phyloP scores from a whole-genome alignment of 768 basidiomycete genomes.

The Leccinum rimulosum region DNA sequence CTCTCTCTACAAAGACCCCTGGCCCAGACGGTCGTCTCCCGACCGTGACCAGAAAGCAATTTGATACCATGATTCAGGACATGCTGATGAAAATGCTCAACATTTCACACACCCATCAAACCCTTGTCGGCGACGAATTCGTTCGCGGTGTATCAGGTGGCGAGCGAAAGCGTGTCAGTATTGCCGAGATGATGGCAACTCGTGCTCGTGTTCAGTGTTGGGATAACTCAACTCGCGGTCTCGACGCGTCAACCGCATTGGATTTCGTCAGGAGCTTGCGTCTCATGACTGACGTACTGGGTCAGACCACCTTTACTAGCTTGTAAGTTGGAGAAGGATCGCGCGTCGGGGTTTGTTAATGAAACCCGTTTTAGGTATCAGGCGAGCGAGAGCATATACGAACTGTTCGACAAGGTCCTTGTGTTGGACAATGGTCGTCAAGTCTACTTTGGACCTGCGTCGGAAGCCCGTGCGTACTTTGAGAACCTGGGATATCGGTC shows the following conservation, averaged over 20 bases:
- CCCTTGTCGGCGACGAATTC: conserved; percentile 84
- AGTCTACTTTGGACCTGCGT: conserved; percentile 75
- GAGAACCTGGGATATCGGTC: conserved; percentile 68
- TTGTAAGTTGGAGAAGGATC: conserved; percentile 41
- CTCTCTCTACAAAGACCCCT: conserved; percentile 71
- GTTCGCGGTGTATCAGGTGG: conserved; percentile 81
- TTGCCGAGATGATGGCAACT: conserved; percentile 85
- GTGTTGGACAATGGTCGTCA: conserved; percentile 79
- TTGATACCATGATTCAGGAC: conserved; percentile 53
- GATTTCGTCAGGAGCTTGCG: conserved; percentile 81
- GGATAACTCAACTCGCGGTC: conserved; percentile 80
- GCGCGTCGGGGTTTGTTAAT: conserved; percentile 1
- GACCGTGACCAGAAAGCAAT: conserved; percentile 59
- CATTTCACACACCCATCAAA: conserved; percentile 73
- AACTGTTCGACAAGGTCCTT: conserved; percentile 84
- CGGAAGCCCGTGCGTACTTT: conserved; percentile 77
- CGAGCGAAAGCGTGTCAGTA: conserved; percentile 77
- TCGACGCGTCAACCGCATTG: conserved; percentile 85
- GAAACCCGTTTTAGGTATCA: conserved; percentile 50
- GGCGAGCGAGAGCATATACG: conserved; percentile 76
- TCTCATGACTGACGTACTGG: conserved; percentile 79
- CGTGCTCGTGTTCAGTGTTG: conserved; percentile 78
- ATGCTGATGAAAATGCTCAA: conserved; percentile 77
- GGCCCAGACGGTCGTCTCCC: conserved; percentile 72
- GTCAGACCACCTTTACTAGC: conserved; percentile 77